A percentile compares a stretch with the other conserved stretches of the same genome.
These are phyloP conservation scores for Aaosphaeria pasadenensis DNA, from an alignment of 2,329 filamentous ascomycete species.

Conservation along the genomic window DNA sequence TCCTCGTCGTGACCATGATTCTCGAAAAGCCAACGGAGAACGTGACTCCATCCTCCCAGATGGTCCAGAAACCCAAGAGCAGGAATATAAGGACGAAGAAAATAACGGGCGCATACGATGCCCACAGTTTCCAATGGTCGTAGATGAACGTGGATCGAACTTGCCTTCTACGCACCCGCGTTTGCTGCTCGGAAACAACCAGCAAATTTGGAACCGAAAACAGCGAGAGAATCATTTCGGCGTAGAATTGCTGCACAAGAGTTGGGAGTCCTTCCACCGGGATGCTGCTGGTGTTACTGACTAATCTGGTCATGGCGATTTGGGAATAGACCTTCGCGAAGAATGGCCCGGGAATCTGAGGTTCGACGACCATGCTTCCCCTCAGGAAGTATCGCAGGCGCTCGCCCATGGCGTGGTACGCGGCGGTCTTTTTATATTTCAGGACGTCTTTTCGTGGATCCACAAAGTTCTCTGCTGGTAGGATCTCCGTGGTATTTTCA, in stretches of 20 bases:
- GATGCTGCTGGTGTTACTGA: conserved; percentile 30
- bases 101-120: conserved; percentile 33
- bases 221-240: conserved; percentile 33
- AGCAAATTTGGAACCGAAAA: conserved; percentile 34
- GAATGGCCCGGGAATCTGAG: conserved; percentile 22
- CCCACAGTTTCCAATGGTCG: conserved; percentile 26
- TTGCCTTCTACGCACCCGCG: conserved; percentile 17
- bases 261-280: conserved; percentile 21
- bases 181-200: conserved; percentile 10
- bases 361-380: conserved; percentile 27
- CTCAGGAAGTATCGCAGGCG: conserved; percentile 28
- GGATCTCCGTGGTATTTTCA: conserved; percentile 34
- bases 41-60: conserved; percentile 33
- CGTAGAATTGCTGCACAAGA: conserved; percentile 28
- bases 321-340: conserved; percentile 27
- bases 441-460: conserved; percentile 17
- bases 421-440: conserved; percentile 30
- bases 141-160: conserved; percentile 31
- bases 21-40: conserved; percentile 33
- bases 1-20: conserved; percentile 34
- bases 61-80: conserved; percentile 22
- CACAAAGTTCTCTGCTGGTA: conserved; percentile 21
- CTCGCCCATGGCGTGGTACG: conserved; percentile 33
- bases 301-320: conserved; percentile 44
- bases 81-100: conserved; percentile 24